These are phyloP conservation scores for Cystofilobasidium ferigula DNA, from an alignment of 768 basidiomycete species.

Conservation along the genomic window DNA sequence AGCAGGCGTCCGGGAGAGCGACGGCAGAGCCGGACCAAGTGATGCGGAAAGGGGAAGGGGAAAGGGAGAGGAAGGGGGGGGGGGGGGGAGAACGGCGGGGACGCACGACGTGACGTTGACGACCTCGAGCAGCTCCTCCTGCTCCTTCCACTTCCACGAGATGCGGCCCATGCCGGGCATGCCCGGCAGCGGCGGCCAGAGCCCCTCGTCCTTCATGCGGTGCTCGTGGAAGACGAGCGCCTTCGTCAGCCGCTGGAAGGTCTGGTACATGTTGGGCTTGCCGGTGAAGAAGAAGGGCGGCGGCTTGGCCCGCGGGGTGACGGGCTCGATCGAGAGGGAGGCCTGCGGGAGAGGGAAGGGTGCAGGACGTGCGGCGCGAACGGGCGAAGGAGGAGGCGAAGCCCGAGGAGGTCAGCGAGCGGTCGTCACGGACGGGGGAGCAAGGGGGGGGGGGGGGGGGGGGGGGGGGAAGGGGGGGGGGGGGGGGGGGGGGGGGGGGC, in stretches of 20 bases:
- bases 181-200: neutral
- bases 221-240: neutral
- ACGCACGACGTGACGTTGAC: neutral
- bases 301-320: slow-evolving; percentile 20
- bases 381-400: neutral
- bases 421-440: neutral
- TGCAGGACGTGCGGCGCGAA: neutral
- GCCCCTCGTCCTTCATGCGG: neutral
- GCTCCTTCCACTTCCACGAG: neutral
- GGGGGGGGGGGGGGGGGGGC: neutral
- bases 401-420: neutral
- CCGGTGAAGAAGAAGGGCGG: slow-evolving; percentile 23
- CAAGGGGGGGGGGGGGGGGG: neutral
- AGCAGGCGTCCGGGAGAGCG: too few relatives aligned
- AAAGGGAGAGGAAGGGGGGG: neutral
- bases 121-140: neutral
- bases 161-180: neutral
- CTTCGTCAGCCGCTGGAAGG: neutral
- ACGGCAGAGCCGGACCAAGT: too few relatives aligned
- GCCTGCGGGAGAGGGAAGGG: neutral
- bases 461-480: neutral
- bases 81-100: neutral
- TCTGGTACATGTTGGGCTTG: slow-evolving; percentile 8
- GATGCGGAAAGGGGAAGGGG: too few relatives aligned
- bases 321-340: slow-evolving; percentile 8